Evolutionary conservation across 2,329 filamentous ascomycete species (phyloP), one percentile per base, ranked within the genome.

Genomic region (Sclerotinia subarctica): DNA sequence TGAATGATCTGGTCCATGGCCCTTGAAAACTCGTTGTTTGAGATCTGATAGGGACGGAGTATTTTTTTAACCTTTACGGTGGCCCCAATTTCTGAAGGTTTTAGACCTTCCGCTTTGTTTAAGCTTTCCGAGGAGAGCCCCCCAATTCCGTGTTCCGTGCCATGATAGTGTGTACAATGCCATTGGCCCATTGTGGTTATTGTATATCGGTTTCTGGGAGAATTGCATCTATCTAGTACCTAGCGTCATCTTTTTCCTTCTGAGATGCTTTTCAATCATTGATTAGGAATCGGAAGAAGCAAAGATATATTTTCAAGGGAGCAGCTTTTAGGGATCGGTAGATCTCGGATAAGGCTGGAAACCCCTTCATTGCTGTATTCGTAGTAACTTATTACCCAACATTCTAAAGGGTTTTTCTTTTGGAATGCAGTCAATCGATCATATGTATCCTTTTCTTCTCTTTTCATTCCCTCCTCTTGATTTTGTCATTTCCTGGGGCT

Each of bases 21-120:
- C 38, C 64, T 38, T 35, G 26, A 58, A 42, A 42, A 59, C 19
- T 47, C 26, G 24, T 47, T 46, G 15, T 35, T 19, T 19, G 44
- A 62, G 19, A 49, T 49, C 29, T 65, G 51, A 65, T 65, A 65
- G 63, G 63, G 19, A 57, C 63, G 63, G 63, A 65, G 26, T 10
- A 56, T 65, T 57, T 42, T 42, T 42, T 42, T 42, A n/a, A 21
- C 35, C 42, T 38, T n/a, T 44, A 17, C 52, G 35, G 21, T 29
- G 19, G 19, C 32, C 47, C 44, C 44, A 60, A 47, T 47, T 47
- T n/a, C 24, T 19, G 24, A 26, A 32, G 24, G 32, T 47, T 56
- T 44, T 26, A 64, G 62, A 56, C 24, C 49, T 64, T 64, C 51
- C 26, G 32, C 21, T 65, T 54, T 38, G 47, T 42, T 64, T 26